Evolutionary conservation across 1,284 basidiomycete species (phyloP), one percentile per base, ranked within the genome.

Genomic region (Fistulina hepatica): DNA sequence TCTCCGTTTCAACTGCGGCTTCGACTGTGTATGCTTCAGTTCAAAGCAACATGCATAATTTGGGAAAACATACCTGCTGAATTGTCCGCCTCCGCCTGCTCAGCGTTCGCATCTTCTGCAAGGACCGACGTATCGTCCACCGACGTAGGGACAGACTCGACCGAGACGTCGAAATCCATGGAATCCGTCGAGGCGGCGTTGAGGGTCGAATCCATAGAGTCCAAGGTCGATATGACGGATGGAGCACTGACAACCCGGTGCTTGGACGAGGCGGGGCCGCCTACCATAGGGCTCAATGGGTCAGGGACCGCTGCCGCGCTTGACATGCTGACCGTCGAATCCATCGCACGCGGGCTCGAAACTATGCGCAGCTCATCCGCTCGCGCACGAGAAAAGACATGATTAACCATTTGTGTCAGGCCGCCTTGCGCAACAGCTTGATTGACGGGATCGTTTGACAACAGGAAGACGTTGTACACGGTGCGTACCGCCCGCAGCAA

Each of bases 371-470:
- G 51, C 54, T 28, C 42, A 51, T 34, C 50, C 44, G 11, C 64
- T 40, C 46, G 66, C 64, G 51, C 82, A 19, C 93, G 73, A 6
- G 82, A 72, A 58, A 97, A 97, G 39, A 97, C 80, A 52, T 94
- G 91, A 52, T 94, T 85, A 2, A 97, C 90, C 81, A 97, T 97
- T 59, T 97, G 93, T 0, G 90, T 92, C 12, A 97, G 70, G 12
- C 92, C 90, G 15, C 92, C 93, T 59, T 97, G 93, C 7, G 93
- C 93, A 20, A 97, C 90, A 61, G 88, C 90, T 60, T 97, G 93
- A 51, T 93, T 97, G 37, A 91, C 84, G 4, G 82, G 74, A 50
- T 94, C 90, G 23, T 74, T 71, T 48, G 86, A 91, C 42, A 95
- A 69, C 21, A 97, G 67, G 57, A 97, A 97, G 41, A 97, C 81